These are phyloP conservation scores for Babesia caballi DNA, from an alignment of 169 alveolate species.

Conservation along the genomic window DNA sequence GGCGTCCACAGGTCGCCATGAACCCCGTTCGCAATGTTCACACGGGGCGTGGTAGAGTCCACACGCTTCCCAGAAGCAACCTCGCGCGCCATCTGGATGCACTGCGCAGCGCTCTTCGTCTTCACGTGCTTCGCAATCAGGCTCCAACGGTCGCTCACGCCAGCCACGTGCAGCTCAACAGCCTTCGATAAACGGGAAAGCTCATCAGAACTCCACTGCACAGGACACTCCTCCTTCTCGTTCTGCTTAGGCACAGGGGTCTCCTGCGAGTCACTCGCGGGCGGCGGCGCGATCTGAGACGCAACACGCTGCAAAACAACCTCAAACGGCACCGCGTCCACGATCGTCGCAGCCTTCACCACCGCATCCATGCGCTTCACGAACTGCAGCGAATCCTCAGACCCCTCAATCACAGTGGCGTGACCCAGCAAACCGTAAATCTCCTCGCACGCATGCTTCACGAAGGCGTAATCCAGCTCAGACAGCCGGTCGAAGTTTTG, in stretches of 20 bases:
- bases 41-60: not conserved
- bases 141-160: constrained; percentile 88
- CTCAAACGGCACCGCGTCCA: not conserved
- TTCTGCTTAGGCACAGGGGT: not conserved
- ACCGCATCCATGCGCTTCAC: constrained; percentile 42
- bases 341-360: constrained; percentile 16
- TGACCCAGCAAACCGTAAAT: constrained; percentile 38
- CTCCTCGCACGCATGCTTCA: constrained; percentile 26
- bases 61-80: constrained; percentile 38
- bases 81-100: constrained; percentile 85
- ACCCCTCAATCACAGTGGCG: constrained; percentile 7
- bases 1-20: constrained; percentile 6
- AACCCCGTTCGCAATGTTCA: not conserved
- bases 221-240: constrained; percentile 23
- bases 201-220: constrained; percentile 86
- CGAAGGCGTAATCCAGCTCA: constrained; percentile 28
- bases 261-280: constrained; percentile 4
- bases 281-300: not conserved
- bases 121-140: constrained; percentile 83
- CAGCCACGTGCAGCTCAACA: constrained; percentile 87
- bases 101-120: constrained; percentile 82
- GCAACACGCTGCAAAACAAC: not conserved
- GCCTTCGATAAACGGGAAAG: constrained; percentile 85
- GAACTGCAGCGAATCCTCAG: constrained; percentile 46
- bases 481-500: constrained; percentile 51